A percentile compares a stretch with the other conserved stretches of the same genome.
Evolutionary conservation across 2,329 filamentous ascomycete species (phyloP).

Genomic region (Fusarium piperis): DNA sequence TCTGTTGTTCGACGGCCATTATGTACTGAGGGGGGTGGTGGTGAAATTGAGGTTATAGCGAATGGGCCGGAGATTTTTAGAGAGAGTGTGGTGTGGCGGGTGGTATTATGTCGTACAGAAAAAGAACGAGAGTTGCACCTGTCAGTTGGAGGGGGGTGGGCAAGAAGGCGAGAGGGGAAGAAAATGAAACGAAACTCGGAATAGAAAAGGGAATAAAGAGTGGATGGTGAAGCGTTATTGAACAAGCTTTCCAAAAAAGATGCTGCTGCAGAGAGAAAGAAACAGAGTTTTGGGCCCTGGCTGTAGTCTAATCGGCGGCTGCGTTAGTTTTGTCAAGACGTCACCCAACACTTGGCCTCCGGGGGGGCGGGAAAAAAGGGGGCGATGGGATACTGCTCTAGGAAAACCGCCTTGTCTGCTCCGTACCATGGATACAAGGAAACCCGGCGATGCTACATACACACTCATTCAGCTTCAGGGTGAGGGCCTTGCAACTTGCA

Average conservation of each 20-base stretch:
- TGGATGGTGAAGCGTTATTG: not conserved
- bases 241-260: not conserved
- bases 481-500: not conserved
- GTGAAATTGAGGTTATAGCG: conserved; percentile 19
- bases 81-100: not conserved
- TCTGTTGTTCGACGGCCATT: conserved; percentile 34
- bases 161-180: no score
- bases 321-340: not conserved
- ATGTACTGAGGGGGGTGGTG: not conserved
- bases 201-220: not conserved
- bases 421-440: not conserved
- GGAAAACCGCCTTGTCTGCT: not conserved
- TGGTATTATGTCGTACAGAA: not conserved
- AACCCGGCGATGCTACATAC: not conserved
- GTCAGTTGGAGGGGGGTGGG: not conserved
- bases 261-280: not conserved
- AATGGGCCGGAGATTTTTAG: not conserved
- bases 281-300: not conserved
- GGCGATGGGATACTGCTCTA: not conserved
- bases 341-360: not conserved
- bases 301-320: not conserved
- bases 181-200: not conserved
- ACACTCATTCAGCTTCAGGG: not conserved
- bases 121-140: not conserved
- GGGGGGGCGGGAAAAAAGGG: not conserved